Evolutionary conservation across 208 protist species (phyloP), one percentile per base, ranked within the genome.

Genomic region (Acanthamoeba triangularis): DNA sequence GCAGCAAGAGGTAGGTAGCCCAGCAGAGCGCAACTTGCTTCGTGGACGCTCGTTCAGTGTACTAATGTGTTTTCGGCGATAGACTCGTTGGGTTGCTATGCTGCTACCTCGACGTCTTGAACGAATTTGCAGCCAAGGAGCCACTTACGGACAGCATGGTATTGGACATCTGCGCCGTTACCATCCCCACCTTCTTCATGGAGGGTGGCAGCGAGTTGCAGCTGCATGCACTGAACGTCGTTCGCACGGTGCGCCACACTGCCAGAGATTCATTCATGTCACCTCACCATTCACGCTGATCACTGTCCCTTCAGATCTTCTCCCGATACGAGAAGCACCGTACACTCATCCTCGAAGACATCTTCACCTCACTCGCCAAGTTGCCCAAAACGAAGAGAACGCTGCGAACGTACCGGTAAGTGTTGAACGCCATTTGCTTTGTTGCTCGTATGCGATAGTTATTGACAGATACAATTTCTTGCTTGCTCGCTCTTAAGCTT

Each of bases 241-340:
- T 84, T 84, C 63, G 90, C 11, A 94, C 90, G 61, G 90, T 94
- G 82, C 28, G 28, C 30, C 65, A 33, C 65, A 14, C 14, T 85
- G 0, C 3, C 54, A 35, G 14, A 41, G 7, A 2, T 59, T 16
- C n/a, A n/a, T n/a, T n/a, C 28, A 28, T 92, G 20, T n/a, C n/a
- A n/a, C n/a, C n/a, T 28, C 10, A 1, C 18, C 54, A 41, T 92
- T 69, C 85, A 30, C 28, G 13, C 18, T 92, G 28, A n/a, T 30
- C 7, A 30, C 14, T 76, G 13, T 76, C 6, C n/a, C 16, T 76
- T 11, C 59, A 94, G 90, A 94, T 94, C 28, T 94, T 94, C 28
- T 94, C 90, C 11, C 90, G 67, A 10, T 94, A 94, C 25, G 90
- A 94, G 35, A 76, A 84, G 35, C 90, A 94, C 65, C 63, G 90